Conservation (phyloP, 148 eudicot species). For the Fagopyrum tataricum region DNA sequence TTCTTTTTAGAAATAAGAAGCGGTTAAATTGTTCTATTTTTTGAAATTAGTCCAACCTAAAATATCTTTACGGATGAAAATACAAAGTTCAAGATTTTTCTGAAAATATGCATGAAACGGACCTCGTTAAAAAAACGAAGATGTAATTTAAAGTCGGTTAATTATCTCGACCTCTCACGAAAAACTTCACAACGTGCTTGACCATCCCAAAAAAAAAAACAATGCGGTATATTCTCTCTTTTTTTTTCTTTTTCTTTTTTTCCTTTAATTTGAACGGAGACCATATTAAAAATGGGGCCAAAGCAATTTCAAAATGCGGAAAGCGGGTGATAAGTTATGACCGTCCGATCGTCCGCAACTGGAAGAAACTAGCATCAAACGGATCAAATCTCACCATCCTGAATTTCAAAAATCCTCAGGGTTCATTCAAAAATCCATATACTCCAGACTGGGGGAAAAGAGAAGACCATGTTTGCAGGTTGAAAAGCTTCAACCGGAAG, state of each 20-base stretch:
- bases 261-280: neutral
- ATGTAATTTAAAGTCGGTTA: no score
- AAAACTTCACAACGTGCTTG: no score
- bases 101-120: no score
- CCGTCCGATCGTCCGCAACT: conserved; percentile 8
- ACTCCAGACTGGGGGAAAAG: neutral
- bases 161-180: no score
- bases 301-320: neutral
- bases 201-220: no score
- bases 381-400: neutral
- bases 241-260: neutral
- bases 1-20: no score
- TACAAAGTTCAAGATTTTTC: no score
- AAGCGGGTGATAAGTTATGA: neutral
- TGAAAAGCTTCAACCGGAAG: neutral
- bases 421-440: neutral
- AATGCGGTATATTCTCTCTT: no score
- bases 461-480: neutral
- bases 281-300: neutral
- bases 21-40: no score
- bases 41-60: no score
- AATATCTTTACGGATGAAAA: no score
- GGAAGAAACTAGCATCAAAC: neutral
- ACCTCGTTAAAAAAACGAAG: no score
- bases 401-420: neutral